Conservation (phyloP, 2,329 filamentous ascomycete genomes). For the Ilyonectria destructans region DNA sequence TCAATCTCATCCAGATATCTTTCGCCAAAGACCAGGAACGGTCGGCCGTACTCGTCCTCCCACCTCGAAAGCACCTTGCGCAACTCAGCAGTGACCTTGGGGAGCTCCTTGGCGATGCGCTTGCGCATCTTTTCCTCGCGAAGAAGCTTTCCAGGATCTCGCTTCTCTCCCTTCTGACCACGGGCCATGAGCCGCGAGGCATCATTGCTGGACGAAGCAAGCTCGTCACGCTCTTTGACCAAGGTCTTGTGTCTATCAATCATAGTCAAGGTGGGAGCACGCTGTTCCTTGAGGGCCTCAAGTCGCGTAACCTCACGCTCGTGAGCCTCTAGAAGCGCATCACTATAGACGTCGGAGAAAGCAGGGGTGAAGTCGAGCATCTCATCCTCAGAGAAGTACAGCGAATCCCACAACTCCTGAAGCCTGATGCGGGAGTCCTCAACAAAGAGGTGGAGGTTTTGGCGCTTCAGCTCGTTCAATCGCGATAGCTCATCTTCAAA, state of each 20-base stretch:
- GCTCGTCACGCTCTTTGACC: conserved; percentile 88
- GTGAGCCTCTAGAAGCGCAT: conserved; percentile 94
- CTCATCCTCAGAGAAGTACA: conserved; percentile 98
- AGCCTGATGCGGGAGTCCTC: conserved; percentile 93
- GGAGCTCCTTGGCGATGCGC: conserved; percentile 94
- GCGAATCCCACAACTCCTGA: conserved; percentile 93
- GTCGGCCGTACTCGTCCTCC: conserved; percentile 94
- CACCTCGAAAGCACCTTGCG: conserved; percentile 86
- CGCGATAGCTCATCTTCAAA: conserved; percentile 92
- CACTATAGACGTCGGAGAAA: conserved; percentile 97
- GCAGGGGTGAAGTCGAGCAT: conserved; percentile 98
- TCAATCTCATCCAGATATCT: conserved; percentile 91
- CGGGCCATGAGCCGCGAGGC: conserved; percentile 93
- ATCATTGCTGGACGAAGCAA: conserved; percentile 93
- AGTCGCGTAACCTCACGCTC: conserved; percentile 91
- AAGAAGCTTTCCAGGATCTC: conserved; percentile 93
- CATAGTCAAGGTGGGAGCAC: conserved; percentile 85
- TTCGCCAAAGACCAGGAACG: conserved; percentile 94
- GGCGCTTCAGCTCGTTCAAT: conserved; percentile 92
- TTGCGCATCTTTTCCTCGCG: conserved; percentile 99
- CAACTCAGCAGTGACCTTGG: conserved; percentile 90
- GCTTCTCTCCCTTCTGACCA: conserved; percentile 92
- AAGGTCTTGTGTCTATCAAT: conserved; percentile 89
- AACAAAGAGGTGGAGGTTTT: conserved; percentile 96
- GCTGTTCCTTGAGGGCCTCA: conserved; percentile 87